Percentiles rank a stretch among this genome's conserved stretches.
These are phyloP conservation scores for Cutaneotrichosporon sp. DNA, from an alignment of 1,284 basidiomycete genomes.

Conservation along the genomic window DNA sequence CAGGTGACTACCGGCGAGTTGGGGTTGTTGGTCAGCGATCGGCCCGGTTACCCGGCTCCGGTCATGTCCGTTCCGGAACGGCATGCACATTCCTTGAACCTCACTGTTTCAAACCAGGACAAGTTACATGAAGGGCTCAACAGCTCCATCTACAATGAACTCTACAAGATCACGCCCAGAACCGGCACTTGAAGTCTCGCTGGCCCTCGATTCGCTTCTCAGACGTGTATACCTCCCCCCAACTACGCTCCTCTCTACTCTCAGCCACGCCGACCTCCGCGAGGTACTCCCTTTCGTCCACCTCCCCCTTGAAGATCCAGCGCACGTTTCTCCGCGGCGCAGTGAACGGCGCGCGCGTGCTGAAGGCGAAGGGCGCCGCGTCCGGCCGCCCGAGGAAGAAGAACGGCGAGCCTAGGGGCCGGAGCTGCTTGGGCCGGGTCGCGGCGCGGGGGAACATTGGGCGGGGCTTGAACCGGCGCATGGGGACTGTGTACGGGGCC, in stretches of 20 bases:
- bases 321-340: constrained; percentile 1
- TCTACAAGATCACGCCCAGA: background rate
- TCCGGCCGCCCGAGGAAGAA: constrained; percentile 5
- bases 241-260: background rate
- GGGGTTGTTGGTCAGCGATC: background rate
- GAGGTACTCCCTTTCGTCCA: background rate
- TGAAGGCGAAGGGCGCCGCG: constrained; percentile 8
- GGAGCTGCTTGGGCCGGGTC: background rate
- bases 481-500: too few species aligned
- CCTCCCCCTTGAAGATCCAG: background rate
- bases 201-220: too few species aligned
- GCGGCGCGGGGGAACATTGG: too few species aligned
- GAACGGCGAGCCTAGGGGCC: too few species aligned
- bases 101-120: too few species aligned
- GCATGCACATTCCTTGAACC: background rate
- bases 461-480: too few species aligned
- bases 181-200: background rate
- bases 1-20: background rate
- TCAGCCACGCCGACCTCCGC: background rate
- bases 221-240: background rate
- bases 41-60: background rate
- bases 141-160: too few species aligned
- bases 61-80: background rate
- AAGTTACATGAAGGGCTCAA: too few species aligned
- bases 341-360: background rate